Base-by-base conservation (phyloP, 176 grass and related monocot species). In the Eleusine indica region DNA sequence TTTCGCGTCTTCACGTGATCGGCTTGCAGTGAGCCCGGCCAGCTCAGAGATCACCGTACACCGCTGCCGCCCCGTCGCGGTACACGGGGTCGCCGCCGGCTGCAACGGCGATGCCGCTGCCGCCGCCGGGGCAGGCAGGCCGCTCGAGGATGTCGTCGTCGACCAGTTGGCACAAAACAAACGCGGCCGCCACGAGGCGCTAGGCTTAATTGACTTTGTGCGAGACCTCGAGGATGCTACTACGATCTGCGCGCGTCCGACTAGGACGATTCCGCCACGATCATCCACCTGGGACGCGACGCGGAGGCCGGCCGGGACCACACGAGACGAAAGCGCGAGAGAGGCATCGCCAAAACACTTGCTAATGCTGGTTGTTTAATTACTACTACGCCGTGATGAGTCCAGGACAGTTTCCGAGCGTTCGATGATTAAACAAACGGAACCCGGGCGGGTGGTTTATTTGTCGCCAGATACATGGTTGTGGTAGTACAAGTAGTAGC, bases 191-290 rank as follows among this genome's bases (percentile, higher is more conserved):
- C 58, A 62, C n/a, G 58, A 61, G 57, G 21, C 57, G 57, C 57
- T 21, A 61, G 21, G 57, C 57, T 61, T 25, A 25, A 25, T 25
- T 78, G 56, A 12, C 77, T 53, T 35, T 1, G 64, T 35, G 32
- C 52, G 11, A 40, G 63, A 11, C 32, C 47, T 11, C 82, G 76
- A 40, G 29, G 72, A 15, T 53, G 4, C 51, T 47, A 10, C 29
- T 25, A 28, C 57, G 19, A 68, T 44, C 30, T 54, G 73, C 46
- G 73, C 46, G 83, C 83, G 79, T 78, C 66, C 83, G 70, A 53
- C 82, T 49, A 77, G 72, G 88, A 82, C 53, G 44, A 86, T 82
- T 40, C 71, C 56, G 64, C 64, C n/a, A 43, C 22, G 52, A 84
- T 68, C 62, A 84, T 68, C 62, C 82, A 84, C 28, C 71, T 66